These are phyloP conservation scores for Fusarium compactum DNA, from an alignment of 2,329 filamentous ascomycete genomes.

Conservation along the genomic window DNA sequence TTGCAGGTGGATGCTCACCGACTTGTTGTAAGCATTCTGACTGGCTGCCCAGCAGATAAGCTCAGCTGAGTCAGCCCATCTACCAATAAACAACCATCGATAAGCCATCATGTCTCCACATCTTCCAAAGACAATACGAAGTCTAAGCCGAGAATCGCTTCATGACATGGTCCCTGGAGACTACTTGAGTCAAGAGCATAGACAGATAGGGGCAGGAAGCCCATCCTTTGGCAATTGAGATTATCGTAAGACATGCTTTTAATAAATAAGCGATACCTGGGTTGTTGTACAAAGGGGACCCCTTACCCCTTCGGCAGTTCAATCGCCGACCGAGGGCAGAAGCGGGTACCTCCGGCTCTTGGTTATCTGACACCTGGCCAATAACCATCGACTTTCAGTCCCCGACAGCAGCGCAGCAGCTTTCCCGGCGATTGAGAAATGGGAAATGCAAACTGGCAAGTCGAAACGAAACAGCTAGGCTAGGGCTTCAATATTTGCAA, in stretches of 20 bases:
- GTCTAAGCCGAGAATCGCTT: not conserved
- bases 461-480: not conserved
- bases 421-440: not conserved
- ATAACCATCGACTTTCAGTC: not conserved
- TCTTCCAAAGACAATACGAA: not conserved
- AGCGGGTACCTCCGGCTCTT: not conserved
- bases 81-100: not conserved
- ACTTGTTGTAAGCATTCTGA: not conserved
- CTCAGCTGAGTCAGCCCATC: not conserved
- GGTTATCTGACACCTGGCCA: fast-evolving
- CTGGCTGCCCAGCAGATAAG: constrained; percentile 6
- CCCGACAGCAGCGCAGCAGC: not conserved
- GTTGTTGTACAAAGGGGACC: fast-evolving
- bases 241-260: not conserved
- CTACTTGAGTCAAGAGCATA: not conserved
- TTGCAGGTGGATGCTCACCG: constrained; percentile 4
- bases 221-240: not conserved
- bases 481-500: not conserved
- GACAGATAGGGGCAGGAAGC: not conserved
- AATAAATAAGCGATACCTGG: not conserved
- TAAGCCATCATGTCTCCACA: fast-evolving
- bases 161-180: not conserved
- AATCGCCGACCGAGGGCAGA: constrained; percentile 2
- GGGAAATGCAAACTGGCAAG: not conserved
- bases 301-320: not conserved